Evolutionary conservation across 768 basidiomycete genomes (phyloP), one percentile per base, ranked within the genome.

Genomic region (Amanita pseudoporphyria): DNA sequence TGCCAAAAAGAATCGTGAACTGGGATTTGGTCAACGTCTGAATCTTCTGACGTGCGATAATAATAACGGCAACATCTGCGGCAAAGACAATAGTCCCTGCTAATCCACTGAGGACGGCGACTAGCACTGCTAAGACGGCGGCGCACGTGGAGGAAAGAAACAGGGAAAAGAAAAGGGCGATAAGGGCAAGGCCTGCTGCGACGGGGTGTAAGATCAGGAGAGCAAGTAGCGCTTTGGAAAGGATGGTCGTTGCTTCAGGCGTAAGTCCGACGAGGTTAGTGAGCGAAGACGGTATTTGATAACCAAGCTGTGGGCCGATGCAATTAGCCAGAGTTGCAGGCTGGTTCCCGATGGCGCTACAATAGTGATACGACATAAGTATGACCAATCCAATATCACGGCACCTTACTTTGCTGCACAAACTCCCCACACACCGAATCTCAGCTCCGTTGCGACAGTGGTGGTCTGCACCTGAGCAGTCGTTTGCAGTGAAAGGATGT

Each of bases 351-450:
- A 64, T 54, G 3, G 51, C 56, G 47, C 64, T 66, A 49, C 18
- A 54, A 56, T 21, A 53, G 41, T 7, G 7, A 28, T 28, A 28
- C 4, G 3, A 44, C 7, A 19, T 39, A 37, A 12, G 33, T 3
- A 19, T 35, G 37, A 26, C 18, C 16, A 10, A 13, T 9, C 36
- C 18, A 14, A 32, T 9, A 13, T 39, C 26, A 18, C 9, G n/a
- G 35, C 45, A 12, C 53, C 60, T 51, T 49, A 74, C 79, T 71
- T 77, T n/a, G 64, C 64, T 1, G 81, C 81, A 64, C 90, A 93
- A 31, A 82, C 71, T 1, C 90, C 90, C 84, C 88, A 91, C 5
- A 90, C 82, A 3, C 90, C 90, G 53, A 90, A 84, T 31, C 78
- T 73, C 9, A 89, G 63, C 55, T 72, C 68, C 3, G 79, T 82